Percentiles rank a stretch among this genome's conserved stretches.
Conservation (phyloP, 129 eudicot genomes). For the Smallanthus sonchifolius region DNA sequence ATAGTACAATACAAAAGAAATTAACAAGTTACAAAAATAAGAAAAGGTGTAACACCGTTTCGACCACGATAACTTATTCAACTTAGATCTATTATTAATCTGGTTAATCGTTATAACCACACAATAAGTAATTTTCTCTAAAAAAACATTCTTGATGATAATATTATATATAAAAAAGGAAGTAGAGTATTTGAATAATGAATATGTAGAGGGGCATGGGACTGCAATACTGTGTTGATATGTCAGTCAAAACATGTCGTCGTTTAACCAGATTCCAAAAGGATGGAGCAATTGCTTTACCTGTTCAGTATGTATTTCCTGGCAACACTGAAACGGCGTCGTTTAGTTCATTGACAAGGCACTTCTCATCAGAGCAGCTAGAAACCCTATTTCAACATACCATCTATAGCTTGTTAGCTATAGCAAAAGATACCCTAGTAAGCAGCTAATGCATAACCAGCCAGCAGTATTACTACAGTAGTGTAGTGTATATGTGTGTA, state of each 20-base stretch:
- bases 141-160: neutral
- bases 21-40: too few species aligned
- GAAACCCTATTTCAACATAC: slow-evolving; percentile 18
- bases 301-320: slow-evolving; percentile 25
- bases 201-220: slow-evolving; percentile 17
- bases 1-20: too few species aligned
- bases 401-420: slow-evolving; percentile 17
- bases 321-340: slow-evolving; percentile 34
- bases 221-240: slow-evolving; percentile 18
- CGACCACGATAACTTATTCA: too few species aligned
- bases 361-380: slow-evolving; percentile 33
- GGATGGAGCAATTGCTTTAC: slow-evolving; percentile 37
- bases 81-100: too few species aligned
- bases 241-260: slow-evolving; percentile 38
- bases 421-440: slow-evolving; percentile 28
- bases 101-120: too few species aligned
- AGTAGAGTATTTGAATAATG: neutral
- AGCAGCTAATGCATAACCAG: slow-evolving; percentile 21
- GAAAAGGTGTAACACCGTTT: too few species aligned
- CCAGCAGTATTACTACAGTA: slow-evolving; percentile 24
- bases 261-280: slow-evolving; percentile 39
- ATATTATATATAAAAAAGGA: neutral
- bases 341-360: slow-evolving; percentile 43
- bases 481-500: slow-evolving; percentile 5
- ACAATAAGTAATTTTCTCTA: too few species aligned